These are phyloP conservation scores for Cyclanthera cordifolia DNA, from an alignment of 306 rosid genomes.

Conservation along the genomic window DNA sequence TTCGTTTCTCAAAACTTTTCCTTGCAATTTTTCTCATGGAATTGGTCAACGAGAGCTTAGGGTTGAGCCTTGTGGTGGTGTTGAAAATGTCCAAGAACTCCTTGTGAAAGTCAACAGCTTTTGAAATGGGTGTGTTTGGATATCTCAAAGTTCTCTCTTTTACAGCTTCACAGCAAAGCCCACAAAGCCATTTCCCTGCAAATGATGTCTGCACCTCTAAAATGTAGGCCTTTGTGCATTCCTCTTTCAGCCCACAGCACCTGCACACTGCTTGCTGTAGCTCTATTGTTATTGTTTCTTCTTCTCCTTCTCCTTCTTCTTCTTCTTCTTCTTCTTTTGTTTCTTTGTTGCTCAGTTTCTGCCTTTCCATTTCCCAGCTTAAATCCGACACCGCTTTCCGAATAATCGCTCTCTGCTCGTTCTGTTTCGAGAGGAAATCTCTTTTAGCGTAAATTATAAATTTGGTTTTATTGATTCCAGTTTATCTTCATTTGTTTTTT, in stretches of 20 bases:
- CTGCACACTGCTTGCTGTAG: slow-evolving; percentile 38
- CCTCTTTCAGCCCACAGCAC: slow-evolving; percentile 63
- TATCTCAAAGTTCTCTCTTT: slow-evolving; percentile 26
- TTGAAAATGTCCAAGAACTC: slow-evolving; percentile 40
- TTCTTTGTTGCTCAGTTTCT: neutral
- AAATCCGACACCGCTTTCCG: slow-evolving; percentile 38
- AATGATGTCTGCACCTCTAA: slow-evolving; percentile 22
- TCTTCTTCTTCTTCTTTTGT: slow-evolving; percentile 27
- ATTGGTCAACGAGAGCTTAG: slow-evolving; percentile 47
- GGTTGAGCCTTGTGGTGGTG: slow-evolving; percentile 39
- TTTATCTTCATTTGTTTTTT: no score
- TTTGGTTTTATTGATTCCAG: neutral
- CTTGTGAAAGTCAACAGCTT: slow-evolving; percentile 36
- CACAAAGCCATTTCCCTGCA: slow-evolving; percentile 60
- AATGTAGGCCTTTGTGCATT: slow-evolving; percentile 41
- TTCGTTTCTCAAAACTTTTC: slow-evolving; percentile 32
- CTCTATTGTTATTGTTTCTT: neutral
- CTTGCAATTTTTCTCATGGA: slow-evolving; percentile 49
- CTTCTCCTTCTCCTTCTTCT: slow-evolving; percentile 22
- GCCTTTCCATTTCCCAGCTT: slow-evolving; percentile 24
- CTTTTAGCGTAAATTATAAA: neutral
- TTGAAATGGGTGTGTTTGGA: slow-evolving; percentile 16
- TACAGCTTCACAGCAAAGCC: slow-evolving; percentile 70
- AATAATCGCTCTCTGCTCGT: slow-evolving; percentile 24
- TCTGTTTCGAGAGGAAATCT: slow-evolving; percentile 9